Base-by-base conservation (phyloP, 768 basidiomycete species). In the Megacollybia marginata region DNA sequence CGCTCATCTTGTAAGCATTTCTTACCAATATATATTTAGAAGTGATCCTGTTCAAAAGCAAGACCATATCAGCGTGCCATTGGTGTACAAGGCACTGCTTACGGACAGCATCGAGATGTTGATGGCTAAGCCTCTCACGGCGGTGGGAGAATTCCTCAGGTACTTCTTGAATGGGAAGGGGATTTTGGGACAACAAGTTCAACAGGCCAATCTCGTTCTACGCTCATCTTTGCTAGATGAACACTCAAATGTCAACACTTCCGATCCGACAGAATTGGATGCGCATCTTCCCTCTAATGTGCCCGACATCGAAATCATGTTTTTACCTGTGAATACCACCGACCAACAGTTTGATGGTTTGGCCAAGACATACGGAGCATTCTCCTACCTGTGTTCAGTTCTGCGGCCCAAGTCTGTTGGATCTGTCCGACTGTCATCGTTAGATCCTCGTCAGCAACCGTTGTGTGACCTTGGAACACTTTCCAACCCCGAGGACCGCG, bases 301-400 rank as follows among this genome's bases (percentile, higher is more conserved):
- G 13, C 69, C 72, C 1, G 71, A 74, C 52, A 59, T 73, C 47
- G 71, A 72, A 51, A 63, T 73, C 40, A 67, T 68, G 62, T 55
- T 57, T 6, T 50, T 66, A 9, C 54, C 58, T n/a, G 55, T 58
- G 9, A 50, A 52, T 20, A 35, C 48, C 33, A 46, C 50, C 20
- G 46, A 47, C 35, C 52, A 54, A 35, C 35, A 34, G 33, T 50
- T 50, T 16, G 51, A 59, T 48, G 48, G 49, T 11, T 36, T 58
- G 10, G 46, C 52, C 15, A 53, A 52, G 20, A 50, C 58, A 5
- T 38, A 54, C 5, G 67, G 67, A 12, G 51, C 51, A 2, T 58
- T 67, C 46, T 58, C 59, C 3, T 54, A 55, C 34, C 43, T 65
- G 18, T 48, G 42, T 13, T 43, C 48, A 9, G 38, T 56, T 18